A percentile compares a stretch with the other conserved stretches of the same genome.
These are phyloP conservation scores for Colletotrichum siamense DNA, from an alignment of 2,329 filamentous ascomycete genomes.

Conservation along the genomic window DNA sequence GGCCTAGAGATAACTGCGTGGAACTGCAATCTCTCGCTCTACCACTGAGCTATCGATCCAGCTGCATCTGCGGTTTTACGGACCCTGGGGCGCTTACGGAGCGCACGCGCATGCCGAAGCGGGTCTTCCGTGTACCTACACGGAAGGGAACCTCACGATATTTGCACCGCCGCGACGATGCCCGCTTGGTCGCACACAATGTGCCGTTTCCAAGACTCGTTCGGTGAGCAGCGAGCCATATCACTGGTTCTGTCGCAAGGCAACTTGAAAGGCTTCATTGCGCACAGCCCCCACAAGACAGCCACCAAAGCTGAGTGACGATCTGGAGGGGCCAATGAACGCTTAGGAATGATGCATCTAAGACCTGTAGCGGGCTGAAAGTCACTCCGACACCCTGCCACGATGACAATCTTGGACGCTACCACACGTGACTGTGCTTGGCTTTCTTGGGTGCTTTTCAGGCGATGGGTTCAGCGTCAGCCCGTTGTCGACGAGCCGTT, in stretches of 20 bases:
- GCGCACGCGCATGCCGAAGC: neutral
- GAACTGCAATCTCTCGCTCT: constrained; percentile 19
- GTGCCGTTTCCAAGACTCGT: neutral
- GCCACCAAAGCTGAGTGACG: neutral
- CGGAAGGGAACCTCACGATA: neutral
- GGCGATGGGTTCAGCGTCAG: neutral
- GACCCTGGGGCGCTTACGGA: neutral
- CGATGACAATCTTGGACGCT: neutral
- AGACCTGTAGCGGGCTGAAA: constrained; percentile 29
- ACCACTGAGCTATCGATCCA: constrained; percentile 11
- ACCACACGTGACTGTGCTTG: constrained; percentile 1
- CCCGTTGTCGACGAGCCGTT: neutral
- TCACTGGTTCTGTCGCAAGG: neutral
- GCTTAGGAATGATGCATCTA: neutral
- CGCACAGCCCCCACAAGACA: constrained; percentile 2
- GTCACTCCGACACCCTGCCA: constrained; percentile 34
- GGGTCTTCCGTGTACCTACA: neutral
- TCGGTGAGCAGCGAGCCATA: neutral
- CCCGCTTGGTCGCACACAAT: neutral
- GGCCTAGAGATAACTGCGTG: constrained; percentile 19
- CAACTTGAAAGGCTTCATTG: neutral
- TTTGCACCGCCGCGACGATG: neutral
- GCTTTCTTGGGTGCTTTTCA: neutral
- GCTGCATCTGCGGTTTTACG: neutral
- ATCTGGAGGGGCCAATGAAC: neutral